phyloP scores from a whole-genome alignment of 306 rosid genomes.

The Vigna radiata region DNA sequence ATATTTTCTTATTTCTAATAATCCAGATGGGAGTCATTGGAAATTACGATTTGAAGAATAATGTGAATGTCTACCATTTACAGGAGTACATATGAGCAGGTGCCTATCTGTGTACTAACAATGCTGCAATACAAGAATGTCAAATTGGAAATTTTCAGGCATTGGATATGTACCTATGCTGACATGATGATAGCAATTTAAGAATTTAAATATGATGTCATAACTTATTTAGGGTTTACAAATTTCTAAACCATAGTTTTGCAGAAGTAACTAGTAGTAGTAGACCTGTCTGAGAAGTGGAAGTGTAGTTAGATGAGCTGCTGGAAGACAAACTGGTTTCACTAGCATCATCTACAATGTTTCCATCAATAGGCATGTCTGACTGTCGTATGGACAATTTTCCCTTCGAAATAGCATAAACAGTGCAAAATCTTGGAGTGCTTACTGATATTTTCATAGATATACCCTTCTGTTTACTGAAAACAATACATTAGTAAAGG shows the following conservation, averaged over 20 bases:
- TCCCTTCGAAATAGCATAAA: constrained; percentile 85
- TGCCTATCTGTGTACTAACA: constrained; percentile 1
- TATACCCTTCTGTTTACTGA: constrained; percentile 70
- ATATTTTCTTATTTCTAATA: neutral
- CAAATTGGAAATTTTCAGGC: neutral
- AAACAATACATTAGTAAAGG: constrained; percentile 36
- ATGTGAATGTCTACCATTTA: constrained; percentile 17
- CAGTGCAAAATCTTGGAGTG: constrained; percentile 78
- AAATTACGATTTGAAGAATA: constrained; percentile 11
- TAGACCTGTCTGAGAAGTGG: constrained; percentile 75
- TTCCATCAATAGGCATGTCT: constrained; percentile 54
- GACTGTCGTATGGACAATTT: constrained; percentile 72
- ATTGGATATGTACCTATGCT: constrained; percentile 9
- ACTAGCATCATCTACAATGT: constrained; percentile 60
- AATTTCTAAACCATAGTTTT: constrained; percentile 20
- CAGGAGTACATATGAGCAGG: neutral
- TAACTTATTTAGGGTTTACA: neutral
- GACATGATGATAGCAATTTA: constrained; percentile 31
- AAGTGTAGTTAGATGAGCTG: constrained; percentile 61
- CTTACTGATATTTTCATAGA: constrained; percentile 72
- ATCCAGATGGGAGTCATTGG: neutral
- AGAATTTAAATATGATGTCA: constrained; percentile 1
- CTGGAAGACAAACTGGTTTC: constrained; percentile 64
- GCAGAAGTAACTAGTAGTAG: constrained; percentile 38
- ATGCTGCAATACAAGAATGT: constrained; percentile 19